Evolutionary conservation across 2,329 filamentous ascomycete species (phyloP).

Genomic region (Colletotrichum eremochloae): DNA sequence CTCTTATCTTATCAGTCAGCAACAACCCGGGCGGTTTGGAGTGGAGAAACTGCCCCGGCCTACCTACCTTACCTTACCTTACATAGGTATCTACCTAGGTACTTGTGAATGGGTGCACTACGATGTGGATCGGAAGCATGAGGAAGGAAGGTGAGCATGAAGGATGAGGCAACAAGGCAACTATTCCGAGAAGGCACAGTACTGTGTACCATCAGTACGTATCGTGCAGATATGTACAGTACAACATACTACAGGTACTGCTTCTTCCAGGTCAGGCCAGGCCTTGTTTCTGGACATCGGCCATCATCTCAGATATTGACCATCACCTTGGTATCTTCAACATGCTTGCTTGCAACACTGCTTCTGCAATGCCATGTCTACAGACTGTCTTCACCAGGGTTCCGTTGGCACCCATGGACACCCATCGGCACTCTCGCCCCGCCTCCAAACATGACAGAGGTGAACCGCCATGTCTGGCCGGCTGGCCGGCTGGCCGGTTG

Average conservation of each 20-base stretch:
- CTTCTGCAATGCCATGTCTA: neutral
- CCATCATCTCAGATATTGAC: neutral
- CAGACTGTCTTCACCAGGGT: neutral
- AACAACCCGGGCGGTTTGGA: neutral
- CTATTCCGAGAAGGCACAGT: neutral
- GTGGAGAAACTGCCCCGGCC: neutral
- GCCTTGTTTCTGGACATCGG: neutral
- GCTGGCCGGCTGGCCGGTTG: neutral
- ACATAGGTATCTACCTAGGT: neutral
- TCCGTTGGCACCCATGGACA: neutral
- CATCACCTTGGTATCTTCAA: neutral
- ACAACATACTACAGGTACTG: neutral
- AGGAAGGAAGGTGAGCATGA: neutral
- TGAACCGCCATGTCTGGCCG: neutral
- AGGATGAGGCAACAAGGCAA: neutral
- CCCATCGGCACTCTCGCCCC: neutral
- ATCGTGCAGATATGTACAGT: too few species aligned
- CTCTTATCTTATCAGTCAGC: constrained; percentile 40
- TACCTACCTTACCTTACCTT: too few species aligned
- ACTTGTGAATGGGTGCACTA: neutral
- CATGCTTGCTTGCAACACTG: neutral
- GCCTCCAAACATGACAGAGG: neutral
- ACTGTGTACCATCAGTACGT: neutral
- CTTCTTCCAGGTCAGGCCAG: neutral
- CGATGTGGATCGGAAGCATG: neutral